Evolutionary conservation across 2,329 filamentous ascomycete genomes (phyloP).

Genomic region (Talaromyces islandicus): DNA sequence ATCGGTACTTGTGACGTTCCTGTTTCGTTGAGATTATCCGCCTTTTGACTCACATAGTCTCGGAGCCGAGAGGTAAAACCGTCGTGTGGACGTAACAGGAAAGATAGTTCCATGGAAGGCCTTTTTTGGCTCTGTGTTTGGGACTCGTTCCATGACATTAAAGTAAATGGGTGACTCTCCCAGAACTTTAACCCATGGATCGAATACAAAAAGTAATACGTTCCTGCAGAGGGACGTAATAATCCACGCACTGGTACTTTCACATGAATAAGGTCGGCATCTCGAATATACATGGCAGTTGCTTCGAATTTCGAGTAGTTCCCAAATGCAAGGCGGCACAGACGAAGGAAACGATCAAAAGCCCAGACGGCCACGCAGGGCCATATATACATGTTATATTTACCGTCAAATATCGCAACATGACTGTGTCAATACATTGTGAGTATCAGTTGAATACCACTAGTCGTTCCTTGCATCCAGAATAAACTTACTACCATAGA

Average conservation of each 20-base stretch:
- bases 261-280: background rate
- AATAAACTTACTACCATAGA: background rate
- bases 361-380: background rate
- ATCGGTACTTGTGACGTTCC: background rate
- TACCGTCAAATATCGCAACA: background rate
- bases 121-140: too few species aligned
- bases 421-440: background rate
- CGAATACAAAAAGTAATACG: background rate
- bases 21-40: background rate
- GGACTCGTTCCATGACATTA: background rate
- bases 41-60: background rate
- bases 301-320: background rate
- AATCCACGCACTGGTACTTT: background rate
- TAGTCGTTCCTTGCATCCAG: background rate
- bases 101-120: background rate
- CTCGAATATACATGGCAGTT: background rate
- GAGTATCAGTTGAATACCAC: background rate
- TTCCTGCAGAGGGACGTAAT: background rate
- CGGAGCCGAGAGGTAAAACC: background rate
- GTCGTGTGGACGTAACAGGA: background rate
- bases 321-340: background rate
- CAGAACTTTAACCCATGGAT: background rate
- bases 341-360: background rate
- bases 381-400: background rate
- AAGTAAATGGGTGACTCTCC: background rate